These are phyloP conservation scores for Hypericum androsaemum DNA, from an alignment of 345 rosid species.

Conservation along the genomic window DNA sequence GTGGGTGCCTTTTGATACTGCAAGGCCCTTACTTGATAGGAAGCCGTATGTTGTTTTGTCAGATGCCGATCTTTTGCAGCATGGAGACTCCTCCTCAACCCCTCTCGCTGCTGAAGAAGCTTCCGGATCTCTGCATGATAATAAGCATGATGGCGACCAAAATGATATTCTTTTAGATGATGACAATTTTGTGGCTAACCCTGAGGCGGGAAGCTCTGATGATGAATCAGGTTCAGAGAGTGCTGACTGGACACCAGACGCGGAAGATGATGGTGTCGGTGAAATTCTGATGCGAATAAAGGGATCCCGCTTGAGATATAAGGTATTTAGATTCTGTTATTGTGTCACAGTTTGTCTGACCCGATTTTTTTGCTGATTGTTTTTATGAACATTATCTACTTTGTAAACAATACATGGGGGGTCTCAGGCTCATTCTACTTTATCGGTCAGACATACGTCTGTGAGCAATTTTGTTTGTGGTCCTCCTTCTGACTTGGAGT, in stretches of 20 bases:
- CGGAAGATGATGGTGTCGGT: constrained; percentile 30
- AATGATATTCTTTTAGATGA: constrained; percentile 34
- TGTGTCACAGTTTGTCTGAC: constrained; percentile 11
- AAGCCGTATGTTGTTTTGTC: constrained; percentile 61
- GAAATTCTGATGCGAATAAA: constrained; percentile 35
- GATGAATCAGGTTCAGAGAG: constrained; percentile 31
- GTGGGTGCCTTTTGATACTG: constrained; percentile 73
- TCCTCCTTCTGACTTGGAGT: neutral
- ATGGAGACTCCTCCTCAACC: constrained; percentile 22
- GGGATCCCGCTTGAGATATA: constrained; percentile 47
- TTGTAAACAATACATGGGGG: too few species aligned
- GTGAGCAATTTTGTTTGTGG: too few species aligned
- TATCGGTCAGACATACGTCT: too few species aligned
- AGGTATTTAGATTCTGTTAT: constrained; percentile 34
- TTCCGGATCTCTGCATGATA: constrained; percentile 12
- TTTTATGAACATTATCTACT: too few species aligned
- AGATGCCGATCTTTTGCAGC: constrained; percentile 35
- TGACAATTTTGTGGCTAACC: constrained; percentile 35
- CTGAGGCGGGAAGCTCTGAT: constrained; percentile 40
- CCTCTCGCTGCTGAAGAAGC: constrained; percentile 29
- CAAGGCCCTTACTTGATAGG: constrained; percentile 65
- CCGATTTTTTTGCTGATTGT: too few species aligned
- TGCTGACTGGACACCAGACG: constrained; percentile 10
- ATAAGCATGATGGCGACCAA: constrained; percentile 26
- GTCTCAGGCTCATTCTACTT: too few species aligned